Base-by-base conservation (phyloP, 768 basidiomycete species). In the Rickenella mellea region DNA sequence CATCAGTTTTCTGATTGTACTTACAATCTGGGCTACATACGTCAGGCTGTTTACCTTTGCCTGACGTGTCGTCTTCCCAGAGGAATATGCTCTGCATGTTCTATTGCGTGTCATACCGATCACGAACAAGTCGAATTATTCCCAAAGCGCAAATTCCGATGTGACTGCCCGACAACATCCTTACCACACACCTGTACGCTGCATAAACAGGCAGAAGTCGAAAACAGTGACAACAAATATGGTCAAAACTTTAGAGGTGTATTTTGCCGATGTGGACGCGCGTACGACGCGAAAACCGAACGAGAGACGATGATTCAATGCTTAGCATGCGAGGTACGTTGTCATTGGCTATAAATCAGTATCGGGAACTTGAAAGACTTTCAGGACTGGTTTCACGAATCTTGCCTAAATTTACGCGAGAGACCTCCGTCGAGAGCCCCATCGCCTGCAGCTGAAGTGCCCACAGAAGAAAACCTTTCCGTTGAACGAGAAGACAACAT, bases 361-460 rank as follows among this genome's bases (percentile, higher is more conserved):
- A 26, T 28, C 38, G 19, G 25, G 24, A 28, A 11, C 29, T 20
- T 12, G n/a, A n/a, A n/a, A n/a, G n/a, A 17, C 44, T 27, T 38
- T 21, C 20, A 89, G 86, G 87, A 91, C 54, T 91, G 88, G 88
- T 91, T 80, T 59, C 88, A 91, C 51, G 88, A 91, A 64, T 89
- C 85, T 9, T 91, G 88, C 52, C 76, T 88, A 50, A 82, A 86
- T 59, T 69, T 91, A 31, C 74, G 85, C 46, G 74, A 80, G 56
- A 71, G 72, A 17, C 83, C 82, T 7, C 49, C 61, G 5, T 70
- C 70, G 7, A 68, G 74, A 43, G 69, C 62, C 37, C 47, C 69
- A 4, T 56, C 63, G 1, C 63, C 66, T 19, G 24, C 11, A 22
- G 27, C 27, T 11, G 39, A 14, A 15, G 41, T 31, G 14, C 27